These are phyloP conservation scores for Alternaria arborescens DNA, from an alignment of 2,329 filamentous ascomycete species.

Conservation along the genomic window DNA sequence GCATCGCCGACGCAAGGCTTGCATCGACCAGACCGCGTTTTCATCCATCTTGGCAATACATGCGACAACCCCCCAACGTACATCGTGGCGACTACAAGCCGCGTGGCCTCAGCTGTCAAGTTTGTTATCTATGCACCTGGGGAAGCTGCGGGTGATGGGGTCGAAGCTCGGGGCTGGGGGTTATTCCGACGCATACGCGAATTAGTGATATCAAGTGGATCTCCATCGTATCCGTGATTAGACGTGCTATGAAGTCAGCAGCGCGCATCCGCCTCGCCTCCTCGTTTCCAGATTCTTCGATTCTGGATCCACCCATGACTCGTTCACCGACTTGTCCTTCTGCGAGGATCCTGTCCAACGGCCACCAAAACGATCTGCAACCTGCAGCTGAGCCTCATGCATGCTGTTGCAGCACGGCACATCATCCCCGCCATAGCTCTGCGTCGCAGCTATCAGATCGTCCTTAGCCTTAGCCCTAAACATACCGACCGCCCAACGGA, in stretches of 20 bases:
- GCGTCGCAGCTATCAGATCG: slow-evolving; percentile 13
- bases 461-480: slow-evolving; percentile 5
- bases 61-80: slow-evolving; percentile 3
- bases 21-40: slow-evolving; percentile 12
- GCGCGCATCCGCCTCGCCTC: slow-evolving; percentile 3
- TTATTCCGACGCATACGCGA: slow-evolving; percentile 1
- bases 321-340: slow-evolving; percentile 18
- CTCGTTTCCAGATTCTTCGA: slow-evolving; percentile 6
- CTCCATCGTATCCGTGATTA: slow-evolving; percentile 2
- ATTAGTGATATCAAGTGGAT: background rate
- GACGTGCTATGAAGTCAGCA: background rate
- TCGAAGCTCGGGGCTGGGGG: slow-evolving; percentile 4
- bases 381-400: slow-evolving; percentile 18
- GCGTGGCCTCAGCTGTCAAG: slow-evolving; percentile 6
- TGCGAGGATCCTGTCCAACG: slow-evolving; percentile 11
- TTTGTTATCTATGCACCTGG: slow-evolving; percentile 8
- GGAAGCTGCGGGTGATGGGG: slow-evolving; percentile 1
- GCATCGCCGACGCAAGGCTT: slow-evolving; percentile 9
- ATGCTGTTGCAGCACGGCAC: slow-evolving; percentile 8
- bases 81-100: slow-evolving; percentile 11
- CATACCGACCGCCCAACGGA: slow-evolving; percentile 7
- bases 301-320: slow-evolving; percentile 8
- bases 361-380: slow-evolving; percentile 20
- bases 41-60: background rate
- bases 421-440: slow-evolving; percentile 16